Evolutionary conservation across 75 land plant genomes (phyloP).

Genomic region (Sequoia sempervirens): DNA sequence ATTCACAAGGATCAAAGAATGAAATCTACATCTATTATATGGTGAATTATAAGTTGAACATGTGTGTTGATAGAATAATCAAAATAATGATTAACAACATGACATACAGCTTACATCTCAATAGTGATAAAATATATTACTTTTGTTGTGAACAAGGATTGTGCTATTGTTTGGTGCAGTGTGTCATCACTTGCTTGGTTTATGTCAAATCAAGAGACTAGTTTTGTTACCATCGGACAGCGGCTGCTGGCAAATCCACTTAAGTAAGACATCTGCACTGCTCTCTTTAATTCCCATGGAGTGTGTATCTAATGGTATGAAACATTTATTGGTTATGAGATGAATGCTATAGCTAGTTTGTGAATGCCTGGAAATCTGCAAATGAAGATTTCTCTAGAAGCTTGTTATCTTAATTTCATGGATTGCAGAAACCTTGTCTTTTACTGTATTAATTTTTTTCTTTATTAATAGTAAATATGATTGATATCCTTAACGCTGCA

Average conservation of each 20-base stretch:
- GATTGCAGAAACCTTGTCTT: no score
- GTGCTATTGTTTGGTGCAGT: constrained; percentile 47
- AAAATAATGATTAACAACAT: neutral
- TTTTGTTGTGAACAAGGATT: neutral
- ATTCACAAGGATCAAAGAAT: neutral
- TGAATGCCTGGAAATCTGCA: no score
- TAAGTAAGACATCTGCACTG: constrained; percentile 50
- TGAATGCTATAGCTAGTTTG: neutral
- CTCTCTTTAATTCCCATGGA: neutral
- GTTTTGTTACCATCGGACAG: constrained; percentile 96
- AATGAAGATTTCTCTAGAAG: no score
- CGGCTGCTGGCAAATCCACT: constrained; percentile 83
- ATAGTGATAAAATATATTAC: neutral
- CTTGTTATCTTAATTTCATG: no score
- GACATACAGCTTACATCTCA: neutral
- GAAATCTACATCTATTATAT: neutral
- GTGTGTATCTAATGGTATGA: neutral
- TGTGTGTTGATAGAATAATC: neutral
- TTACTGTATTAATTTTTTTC: no score
- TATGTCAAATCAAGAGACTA: constrained; percentile 95
- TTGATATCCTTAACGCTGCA: no score
- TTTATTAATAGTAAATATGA: no score
- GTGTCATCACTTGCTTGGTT: constrained; percentile 97
- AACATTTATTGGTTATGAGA: neutral
- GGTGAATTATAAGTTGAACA: neutral